phyloP scores from a whole-genome alignment of 2,329 filamentous ascomycete species.

The Neofusicoccum sp. region DNA sequence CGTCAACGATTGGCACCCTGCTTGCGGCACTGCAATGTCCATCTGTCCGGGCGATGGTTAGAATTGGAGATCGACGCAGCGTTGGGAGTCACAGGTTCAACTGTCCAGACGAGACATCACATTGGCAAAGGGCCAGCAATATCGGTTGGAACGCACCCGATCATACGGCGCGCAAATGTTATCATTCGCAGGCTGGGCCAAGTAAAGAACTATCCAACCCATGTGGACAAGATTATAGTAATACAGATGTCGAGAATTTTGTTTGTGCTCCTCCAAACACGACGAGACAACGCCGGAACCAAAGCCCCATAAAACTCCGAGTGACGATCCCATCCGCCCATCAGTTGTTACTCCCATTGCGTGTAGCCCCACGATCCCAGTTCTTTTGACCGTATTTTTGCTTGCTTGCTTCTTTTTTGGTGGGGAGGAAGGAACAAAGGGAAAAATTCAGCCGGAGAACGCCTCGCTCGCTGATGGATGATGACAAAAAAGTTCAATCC shows the following conservation, averaged over 20 bases:
- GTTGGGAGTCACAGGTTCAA: no score
- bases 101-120: no score
- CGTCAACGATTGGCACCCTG: no score
- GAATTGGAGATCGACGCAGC: no score
- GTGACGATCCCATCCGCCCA: conserved; percentile 1
- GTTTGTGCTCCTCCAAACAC: neutral
- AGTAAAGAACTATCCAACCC: neutral
- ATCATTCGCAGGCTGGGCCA: neutral
- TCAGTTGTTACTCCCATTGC: neutral
- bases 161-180: neutral
- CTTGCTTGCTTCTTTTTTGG: neutral
- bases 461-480: neutral
- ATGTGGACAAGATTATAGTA: neutral
- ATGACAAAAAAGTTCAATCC: neutral
- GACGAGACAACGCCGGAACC: neutral
- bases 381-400: neutral
- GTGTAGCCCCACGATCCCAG: neutral
- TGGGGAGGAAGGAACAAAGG: neutral
- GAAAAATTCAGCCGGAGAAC: neutral
- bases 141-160: neutral
- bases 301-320: neutral
- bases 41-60: no score
- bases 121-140: neutral
- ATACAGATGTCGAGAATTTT: conserved; percentile 11
- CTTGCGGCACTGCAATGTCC: no score